These are phyloP conservation scores for Cinnamomum micranthum DNA, from an alignment of 164 flowering plant species.

Conservation along the genomic window DNA sequence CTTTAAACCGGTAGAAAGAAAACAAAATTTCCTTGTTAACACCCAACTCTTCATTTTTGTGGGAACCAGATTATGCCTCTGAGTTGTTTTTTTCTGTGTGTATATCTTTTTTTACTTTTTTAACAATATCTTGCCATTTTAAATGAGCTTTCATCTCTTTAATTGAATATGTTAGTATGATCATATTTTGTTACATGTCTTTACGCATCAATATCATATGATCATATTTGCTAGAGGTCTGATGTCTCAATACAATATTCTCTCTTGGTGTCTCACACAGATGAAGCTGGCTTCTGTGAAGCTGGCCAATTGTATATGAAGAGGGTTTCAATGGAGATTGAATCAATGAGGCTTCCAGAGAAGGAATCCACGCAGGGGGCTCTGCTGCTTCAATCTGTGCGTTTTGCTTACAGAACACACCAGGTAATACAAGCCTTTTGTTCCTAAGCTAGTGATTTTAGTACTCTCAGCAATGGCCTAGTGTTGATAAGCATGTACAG, in stretches of 20 bases:
- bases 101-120: no score
- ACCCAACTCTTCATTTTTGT: not conserved
- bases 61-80: not conserved
- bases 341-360: constrained; percentile 36
- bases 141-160: not conserved
- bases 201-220: no score
- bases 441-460: not conserved
- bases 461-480: not conserved
- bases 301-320: constrained; percentile 55
- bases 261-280: constrained; percentile 25
- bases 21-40: not conserved
- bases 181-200: no score
- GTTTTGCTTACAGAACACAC: constrained; percentile 63
- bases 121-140: not conserved
- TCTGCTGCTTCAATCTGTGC: constrained; percentile 62
- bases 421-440: constrained; percentile 40
- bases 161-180: no score
- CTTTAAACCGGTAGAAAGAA: not conserved
- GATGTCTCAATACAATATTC: not conserved
- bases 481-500: not conserved
- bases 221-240: not conserved
- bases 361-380: constrained; percentile 55
- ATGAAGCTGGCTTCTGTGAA: constrained; percentile 59
- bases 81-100: no score
- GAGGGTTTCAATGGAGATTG: constrained; percentile 55